Evolutionary conservation across 2,329 filamentous ascomycete species (phyloP).

Genomic region (Gaeumannomyces tritici): DNA sequence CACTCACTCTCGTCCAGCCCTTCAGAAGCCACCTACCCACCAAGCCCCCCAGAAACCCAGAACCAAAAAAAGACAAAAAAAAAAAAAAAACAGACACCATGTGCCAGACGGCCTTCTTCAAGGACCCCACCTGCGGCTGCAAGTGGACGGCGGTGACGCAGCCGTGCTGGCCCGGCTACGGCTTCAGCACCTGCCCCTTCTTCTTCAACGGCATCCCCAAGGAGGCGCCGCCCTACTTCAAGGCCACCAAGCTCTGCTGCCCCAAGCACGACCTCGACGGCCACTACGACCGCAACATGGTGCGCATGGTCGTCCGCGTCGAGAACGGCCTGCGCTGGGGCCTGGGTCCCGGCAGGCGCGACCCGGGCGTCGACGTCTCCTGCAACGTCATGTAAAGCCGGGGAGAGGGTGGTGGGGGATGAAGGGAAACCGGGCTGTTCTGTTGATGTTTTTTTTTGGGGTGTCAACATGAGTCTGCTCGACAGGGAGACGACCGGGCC

Average conservation of each 20-base stretch:
- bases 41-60: too few species aligned
- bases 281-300: slow-evolving; percentile 35
- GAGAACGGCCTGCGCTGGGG: slow-evolving; percentile 37
- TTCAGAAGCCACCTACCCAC: not conserved
- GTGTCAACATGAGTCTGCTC: too few species aligned
- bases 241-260: slow-evolving; percentile 22
- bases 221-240: slow-evolving; percentile 22
- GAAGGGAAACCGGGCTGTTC: too few species aligned
- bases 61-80: not conserved
- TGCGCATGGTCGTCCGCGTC: slow-evolving; percentile 35
- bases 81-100: slow-evolving; percentile 19
- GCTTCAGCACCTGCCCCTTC: slow-evolving; percentile 36
- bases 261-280: slow-evolving; percentile 29
- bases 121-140: slow-evolving; percentile 39
- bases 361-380: slow-evolving; percentile 25
- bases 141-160: slow-evolving; percentile 38
- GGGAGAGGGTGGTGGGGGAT: not conserved
- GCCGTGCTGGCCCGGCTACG: slow-evolving; percentile 37
- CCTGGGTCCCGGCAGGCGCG: slow-evolving; percentile 27
- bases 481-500: too few species aligned
- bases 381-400: slow-evolving; percentile 13
- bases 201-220: slow-evolving; percentile 30
- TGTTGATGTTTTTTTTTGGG: too few species aligned
- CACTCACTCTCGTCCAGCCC: not conserved
- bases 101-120: slow-evolving; percentile 39